Evolutionary conservation across 2,329 filamentous ascomycete species (phyloP).

Genomic region (Sclerotinia sclerotiorum): DNA sequence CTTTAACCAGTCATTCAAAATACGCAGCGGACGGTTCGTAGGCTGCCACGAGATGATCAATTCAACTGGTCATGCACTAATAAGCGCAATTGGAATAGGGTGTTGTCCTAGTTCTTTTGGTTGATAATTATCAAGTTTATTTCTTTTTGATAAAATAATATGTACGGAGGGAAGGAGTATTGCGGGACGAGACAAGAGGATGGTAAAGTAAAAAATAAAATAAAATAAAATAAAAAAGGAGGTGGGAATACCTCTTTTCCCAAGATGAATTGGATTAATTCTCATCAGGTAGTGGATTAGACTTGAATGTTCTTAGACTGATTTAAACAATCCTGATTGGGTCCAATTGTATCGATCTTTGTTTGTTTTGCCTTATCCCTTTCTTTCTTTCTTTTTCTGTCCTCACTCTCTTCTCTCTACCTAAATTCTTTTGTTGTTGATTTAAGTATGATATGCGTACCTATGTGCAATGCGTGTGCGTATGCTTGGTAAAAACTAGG

Average conservation of each 20-base stretch:
- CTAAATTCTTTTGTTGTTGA: constrained; percentile 8
- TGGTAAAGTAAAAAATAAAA: neutral
- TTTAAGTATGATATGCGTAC: neutral
- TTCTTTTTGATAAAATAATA: neutral
- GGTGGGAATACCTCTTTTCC: neutral
- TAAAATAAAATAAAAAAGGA: constrained; percentile 10
- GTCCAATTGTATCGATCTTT: constrained; percentile 1
- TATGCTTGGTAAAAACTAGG: neutral
- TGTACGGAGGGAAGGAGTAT: neutral
- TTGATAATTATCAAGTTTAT: neutral
- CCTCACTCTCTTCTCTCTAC: neutral
- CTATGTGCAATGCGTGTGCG: neutral
- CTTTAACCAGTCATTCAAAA: constrained; percentile 22
- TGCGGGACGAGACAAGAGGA: neutral
- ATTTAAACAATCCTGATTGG: constrained; percentile 13
- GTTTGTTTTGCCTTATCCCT: neutral
- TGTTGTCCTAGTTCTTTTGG: neutral
- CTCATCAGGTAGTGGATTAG: constrained; percentile 17
- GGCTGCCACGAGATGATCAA: constrained; percentile 24
- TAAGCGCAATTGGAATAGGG: constrained; percentile 23
- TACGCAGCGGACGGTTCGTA: constrained; percentile 21
- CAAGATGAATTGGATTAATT: neutral
- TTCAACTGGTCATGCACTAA: constrained; percentile 24
- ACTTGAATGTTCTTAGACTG: constrained; percentile 8
- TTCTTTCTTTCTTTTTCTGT: constrained; percentile 4